phyloP scores from a whole-genome alignment of 2,329 filamentous ascomycete genomes.

The Aspergillus floridensis region DNA sequence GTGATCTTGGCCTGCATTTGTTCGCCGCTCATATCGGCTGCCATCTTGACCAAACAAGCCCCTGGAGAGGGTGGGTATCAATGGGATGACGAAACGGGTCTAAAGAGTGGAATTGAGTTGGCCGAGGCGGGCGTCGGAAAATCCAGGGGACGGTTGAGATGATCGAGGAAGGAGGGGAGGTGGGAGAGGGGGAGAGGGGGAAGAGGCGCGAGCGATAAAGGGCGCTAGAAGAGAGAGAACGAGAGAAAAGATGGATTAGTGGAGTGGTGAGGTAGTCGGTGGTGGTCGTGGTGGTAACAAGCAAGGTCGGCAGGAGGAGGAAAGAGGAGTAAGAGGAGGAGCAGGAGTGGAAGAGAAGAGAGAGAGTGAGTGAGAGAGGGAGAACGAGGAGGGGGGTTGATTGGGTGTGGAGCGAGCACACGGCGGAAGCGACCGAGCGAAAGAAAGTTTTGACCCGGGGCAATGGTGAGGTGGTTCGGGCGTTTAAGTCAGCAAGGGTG shows the following conservation, averaged over 20 bases:
- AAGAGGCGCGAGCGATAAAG: constrained; percentile 11
- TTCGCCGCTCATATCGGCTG: constrained; percentile 51
- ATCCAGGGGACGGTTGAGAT: constrained; percentile 18
- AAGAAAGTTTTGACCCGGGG: constrained; percentile 22
- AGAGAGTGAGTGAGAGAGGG: constrained; percentile 9
- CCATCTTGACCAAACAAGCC: constrained; percentile 38
- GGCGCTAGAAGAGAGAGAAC: constrained; percentile 4
- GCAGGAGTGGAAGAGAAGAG: constrained; percentile 7
- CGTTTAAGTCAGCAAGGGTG: constrained; percentile 15
- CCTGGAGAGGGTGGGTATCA: constrained; percentile 25
- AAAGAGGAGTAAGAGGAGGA: not conserved
- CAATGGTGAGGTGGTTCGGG: constrained; percentile 17
- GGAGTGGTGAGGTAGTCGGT: constrained; percentile 10
- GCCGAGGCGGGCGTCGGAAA: constrained; percentile 30
- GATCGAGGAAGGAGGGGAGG: constrained; percentile 11
- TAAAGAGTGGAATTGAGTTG: constrained; percentile 17
- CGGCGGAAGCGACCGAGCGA: constrained; percentile 29
- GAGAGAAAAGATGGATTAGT: not conserved
- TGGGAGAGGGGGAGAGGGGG: constrained; percentile 12
- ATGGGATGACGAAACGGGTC: constrained; percentile 17
- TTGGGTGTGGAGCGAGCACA: constrained; percentile 27
- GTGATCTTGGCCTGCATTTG: constrained; percentile 90
- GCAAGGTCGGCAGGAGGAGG: not conserved
- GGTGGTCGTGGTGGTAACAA: constrained; percentile 3
- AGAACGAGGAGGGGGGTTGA: constrained; percentile 17